Evolutionary conservation across 176 grass and related monocot species (phyloP).

Genomic region (Oryza rufipogon): DNA sequence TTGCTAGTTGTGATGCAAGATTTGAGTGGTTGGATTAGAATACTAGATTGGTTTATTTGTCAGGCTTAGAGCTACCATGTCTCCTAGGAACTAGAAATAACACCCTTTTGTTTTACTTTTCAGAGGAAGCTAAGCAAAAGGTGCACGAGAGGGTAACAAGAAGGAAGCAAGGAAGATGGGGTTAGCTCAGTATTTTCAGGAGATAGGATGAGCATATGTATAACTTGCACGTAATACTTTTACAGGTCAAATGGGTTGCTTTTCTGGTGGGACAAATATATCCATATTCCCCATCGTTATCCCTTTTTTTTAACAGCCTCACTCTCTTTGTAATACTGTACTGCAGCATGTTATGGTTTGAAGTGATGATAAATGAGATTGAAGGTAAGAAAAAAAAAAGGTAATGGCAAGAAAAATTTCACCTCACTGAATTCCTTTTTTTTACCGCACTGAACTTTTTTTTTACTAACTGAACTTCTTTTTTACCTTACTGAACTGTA

Average conservation of each 20-base stretch:
- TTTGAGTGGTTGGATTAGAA: background rate
- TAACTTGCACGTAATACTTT: slow-evolving; percentile 7
- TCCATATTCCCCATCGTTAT: background rate
- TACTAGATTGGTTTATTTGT: background rate
- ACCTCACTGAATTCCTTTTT: background rate
- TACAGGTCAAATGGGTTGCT: background rate
- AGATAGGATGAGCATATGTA: background rate
- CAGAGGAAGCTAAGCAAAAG: background rate
- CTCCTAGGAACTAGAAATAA: background rate
- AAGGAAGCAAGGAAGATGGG: background rate
- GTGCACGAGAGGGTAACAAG: background rate
- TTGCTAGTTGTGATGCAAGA: background rate
- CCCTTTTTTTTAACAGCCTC: no score
- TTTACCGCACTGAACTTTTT: background rate
- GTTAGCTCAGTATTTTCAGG: background rate
- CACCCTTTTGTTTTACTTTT: background rate
- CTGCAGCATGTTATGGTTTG: no score
- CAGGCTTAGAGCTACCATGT: background rate
- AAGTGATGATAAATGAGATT: background rate
- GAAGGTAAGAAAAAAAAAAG: background rate
- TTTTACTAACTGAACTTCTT: background rate
- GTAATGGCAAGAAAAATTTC: background rate
- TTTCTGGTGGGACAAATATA: background rate
- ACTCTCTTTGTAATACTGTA: background rate
- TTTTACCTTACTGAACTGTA: background rate